phyloP scores from a whole-genome alignment of 306 rosid species.

The Quercus mongolica region DNA sequence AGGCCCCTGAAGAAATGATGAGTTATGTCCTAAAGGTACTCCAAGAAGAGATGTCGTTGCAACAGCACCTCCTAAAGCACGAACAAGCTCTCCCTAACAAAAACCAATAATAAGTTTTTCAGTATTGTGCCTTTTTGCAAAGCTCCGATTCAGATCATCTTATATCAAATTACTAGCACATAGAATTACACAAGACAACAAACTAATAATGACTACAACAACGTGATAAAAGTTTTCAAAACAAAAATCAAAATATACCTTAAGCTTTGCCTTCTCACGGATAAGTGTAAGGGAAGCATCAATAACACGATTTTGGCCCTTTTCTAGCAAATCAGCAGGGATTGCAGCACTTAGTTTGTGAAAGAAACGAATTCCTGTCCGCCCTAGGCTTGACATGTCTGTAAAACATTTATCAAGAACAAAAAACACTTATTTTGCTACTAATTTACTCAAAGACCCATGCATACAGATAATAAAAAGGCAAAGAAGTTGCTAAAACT shows the following conservation, averaged over 20 bases:
- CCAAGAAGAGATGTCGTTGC: conserved; percentile 92
- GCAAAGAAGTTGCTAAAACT: background rate
- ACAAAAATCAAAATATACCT: conserved; percentile 43
- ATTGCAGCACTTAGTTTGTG: conserved; percentile 56
- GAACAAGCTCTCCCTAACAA: conserved; percentile 81
- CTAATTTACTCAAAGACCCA: background rate
- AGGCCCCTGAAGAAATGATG: conserved; percentile 97
- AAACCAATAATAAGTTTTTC: conserved; percentile 3
- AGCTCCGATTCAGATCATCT: conserved; percentile 7
- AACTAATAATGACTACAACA: background rate
- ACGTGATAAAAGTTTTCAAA: background rate
- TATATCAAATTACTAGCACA: background rate
- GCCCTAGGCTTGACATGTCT: conserved; percentile 52
- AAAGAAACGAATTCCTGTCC: conserved; percentile 61
- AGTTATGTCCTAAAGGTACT: conserved; percentile 94
- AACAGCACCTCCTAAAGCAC: conserved; percentile 79
- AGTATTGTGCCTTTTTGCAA: conserved; percentile 5
- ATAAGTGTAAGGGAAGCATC: conserved; percentile 97
- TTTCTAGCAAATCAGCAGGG: conserved; percentile 51
- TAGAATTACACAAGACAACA: background rate
- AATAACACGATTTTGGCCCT: conserved; percentile 79
- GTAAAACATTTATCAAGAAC: conserved; percentile 6
- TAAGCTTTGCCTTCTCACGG: conserved; percentile 91
- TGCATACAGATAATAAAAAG: background rate
- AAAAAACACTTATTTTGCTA: conserved; percentile 6